Percentiles rank a stretch among this genome's conserved stretches.
phyloP scores from a whole-genome alignment of 2,329 filamentous ascomycete species.

The Fusarium sp. region DNA sequence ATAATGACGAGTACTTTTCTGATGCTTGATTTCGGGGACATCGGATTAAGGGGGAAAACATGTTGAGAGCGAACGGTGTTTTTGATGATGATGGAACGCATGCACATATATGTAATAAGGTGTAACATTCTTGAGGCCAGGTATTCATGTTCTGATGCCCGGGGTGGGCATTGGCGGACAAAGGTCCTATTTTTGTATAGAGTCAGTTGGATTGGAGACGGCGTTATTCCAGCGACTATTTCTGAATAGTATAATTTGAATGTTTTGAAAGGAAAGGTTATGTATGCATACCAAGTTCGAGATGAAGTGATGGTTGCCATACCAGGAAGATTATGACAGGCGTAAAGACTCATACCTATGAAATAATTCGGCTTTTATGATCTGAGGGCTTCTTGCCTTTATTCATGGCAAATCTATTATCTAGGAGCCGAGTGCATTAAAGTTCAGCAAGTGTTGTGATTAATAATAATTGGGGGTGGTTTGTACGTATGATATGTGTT shows the following conservation, averaged over 20 bases:
- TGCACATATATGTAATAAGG: constrained; percentile 40
- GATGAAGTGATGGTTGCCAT: background rate
- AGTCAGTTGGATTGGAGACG: constrained; percentile 35
- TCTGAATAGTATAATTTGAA: constrained; percentile 36
- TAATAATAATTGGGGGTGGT: background rate
- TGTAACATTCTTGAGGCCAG: constrained; percentile 23
- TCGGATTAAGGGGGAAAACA: constrained; percentile 21
- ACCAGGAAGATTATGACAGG: background rate
- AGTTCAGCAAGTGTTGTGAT: background rate
- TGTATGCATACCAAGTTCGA: background rate
- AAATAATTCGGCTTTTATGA: background rate
- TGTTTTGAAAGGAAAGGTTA: background rate
- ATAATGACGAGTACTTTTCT: constrained; percentile 66
- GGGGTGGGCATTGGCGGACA: constrained; percentile 15
- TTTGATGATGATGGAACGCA: constrained; percentile 31
- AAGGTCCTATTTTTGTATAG: constrained; percentile 35
- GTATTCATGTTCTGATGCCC: constrained; percentile 34
- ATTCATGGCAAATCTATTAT: background rate
- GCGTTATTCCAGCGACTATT: constrained; percentile 31
- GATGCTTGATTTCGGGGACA: constrained; percentile 52
- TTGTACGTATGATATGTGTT: too few relatives aligned
- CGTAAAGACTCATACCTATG: background rate
- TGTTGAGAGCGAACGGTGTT: constrained; percentile 36
- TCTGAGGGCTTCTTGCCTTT: too few relatives aligned
- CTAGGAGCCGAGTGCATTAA: background rate